Base-by-base conservation (phyloP, 345 rosid species). In the Sisymbrium irio region DNA sequence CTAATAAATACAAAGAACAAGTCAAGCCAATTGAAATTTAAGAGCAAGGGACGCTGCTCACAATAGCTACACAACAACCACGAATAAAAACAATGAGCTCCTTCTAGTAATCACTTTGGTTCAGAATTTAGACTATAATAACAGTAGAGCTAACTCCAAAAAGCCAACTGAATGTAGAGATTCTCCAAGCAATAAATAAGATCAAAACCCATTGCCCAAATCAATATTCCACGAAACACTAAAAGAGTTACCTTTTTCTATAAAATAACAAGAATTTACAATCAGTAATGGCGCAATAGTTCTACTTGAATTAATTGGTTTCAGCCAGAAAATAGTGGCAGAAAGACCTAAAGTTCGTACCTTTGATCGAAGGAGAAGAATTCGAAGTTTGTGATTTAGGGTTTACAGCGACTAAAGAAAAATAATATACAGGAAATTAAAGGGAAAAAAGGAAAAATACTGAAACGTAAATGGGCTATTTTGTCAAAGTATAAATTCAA, bases 331-430 rank as follows among this genome's bases (percentile, higher is more conserved):
- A 30, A 28, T 4, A 15, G 3, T 10, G 62, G 44, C 4, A 47
- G 4, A 50, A 40, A 51, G 39, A 42, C 20, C 22, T 11, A 25
- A n/a, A 39, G 39, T 30, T 67, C 45, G 15, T 75, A 67, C 68
- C 78, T 75, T 67, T 59, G 73, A 22, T 59, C 55, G 12, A 40
- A 50, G 62, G 71, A 39, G 65, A 65, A 36, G 28, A 67, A n/a
- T 51, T 22, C n/a, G 1, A 67, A n/a, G 44, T 14, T 67, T 50
- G 46, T 47, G 55, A 67, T 28, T 75, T 75, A 75, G 78, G 78
- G 78, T 60, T 67, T 49, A 60, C 47, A 33, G n/a, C 35, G 25
- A 57, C 44, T 7, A 49, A 17, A 10, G 19, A 19, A 0, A 6
- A 41, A n/a, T 1, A 22, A 22, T 9, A 28, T 10, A 17, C 22